These are phyloP conservation scores for Salvia splendens DNA, from an alignment of 257 asterid species.

Conservation along the genomic window DNA sequence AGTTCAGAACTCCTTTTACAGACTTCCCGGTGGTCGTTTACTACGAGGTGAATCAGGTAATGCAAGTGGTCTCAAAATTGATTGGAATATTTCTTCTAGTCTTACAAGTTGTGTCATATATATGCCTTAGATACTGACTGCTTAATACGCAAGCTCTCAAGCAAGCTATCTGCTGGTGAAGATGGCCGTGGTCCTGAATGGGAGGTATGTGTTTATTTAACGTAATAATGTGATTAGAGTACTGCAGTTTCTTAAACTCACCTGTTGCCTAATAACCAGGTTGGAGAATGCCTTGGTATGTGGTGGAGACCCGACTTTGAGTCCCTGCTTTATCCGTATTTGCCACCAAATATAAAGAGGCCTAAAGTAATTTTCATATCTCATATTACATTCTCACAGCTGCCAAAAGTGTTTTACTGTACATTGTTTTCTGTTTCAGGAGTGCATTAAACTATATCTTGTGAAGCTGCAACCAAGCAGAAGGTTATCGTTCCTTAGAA, in stretches of 20 bases:
- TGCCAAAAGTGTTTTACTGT: conserved; percentile 24
- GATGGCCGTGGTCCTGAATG: conserved; percentile 61
- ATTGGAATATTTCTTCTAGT: neutral
- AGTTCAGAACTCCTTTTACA: conserved; percentile 61
- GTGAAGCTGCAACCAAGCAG: conserved; percentile 78
- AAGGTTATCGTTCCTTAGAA: conserved; percentile 71
- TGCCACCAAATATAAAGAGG: conserved; percentile 58
- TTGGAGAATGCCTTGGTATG: conserved; percentile 84
- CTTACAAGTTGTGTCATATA: neutral
- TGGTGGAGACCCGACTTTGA: conserved; percentile 91
- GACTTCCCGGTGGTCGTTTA: conserved; percentile 87
- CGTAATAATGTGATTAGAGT: neutral
- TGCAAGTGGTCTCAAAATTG: conserved; percentile 8
- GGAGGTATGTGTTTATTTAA: conserved; percentile 53
- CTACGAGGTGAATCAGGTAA: conserved; percentile 88
- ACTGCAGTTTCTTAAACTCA: conserved; percentile 4
- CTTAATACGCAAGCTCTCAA: conserved; percentile 83
- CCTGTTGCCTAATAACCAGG: conserved; percentile 43
- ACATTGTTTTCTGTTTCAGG: conserved; percentile 47
- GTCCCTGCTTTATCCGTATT: conserved; percentile 55
- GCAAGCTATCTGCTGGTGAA: conserved; percentile 62
- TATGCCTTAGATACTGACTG: conserved; percentile 57
- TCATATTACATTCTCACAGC: conserved; percentile 10
- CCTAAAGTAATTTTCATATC: conserved; percentile 61
- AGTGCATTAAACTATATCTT: conserved; percentile 81